phyloP scores from a whole-genome alignment of 2,329 filamentous ascomycete genomes.

The Fusarium staphyleae region DNA sequence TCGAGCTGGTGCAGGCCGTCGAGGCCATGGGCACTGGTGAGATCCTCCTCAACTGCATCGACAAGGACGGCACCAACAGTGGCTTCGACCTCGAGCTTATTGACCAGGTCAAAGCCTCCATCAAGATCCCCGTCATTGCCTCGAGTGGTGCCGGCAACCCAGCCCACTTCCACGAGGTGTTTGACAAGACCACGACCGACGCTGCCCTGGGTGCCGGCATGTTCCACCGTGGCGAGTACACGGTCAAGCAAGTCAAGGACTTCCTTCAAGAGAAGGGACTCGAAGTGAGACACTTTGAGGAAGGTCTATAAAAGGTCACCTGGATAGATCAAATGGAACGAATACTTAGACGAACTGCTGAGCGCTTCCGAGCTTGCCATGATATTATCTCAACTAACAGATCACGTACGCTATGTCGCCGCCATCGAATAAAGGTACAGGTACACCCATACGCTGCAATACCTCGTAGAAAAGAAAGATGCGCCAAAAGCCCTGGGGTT shows the following conservation, averaged over 20 bases:
- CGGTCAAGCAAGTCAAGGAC: slow-evolving; percentile 92
- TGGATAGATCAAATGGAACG: slow-evolving; percentile 16
- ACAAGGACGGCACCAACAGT: slow-evolving; percentile 92
- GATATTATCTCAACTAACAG: slow-evolving; percentile 23
- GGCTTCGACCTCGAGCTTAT: slow-evolving; percentile 96
- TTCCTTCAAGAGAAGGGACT: slow-evolving; percentile 74
- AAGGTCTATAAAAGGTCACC: slow-evolving; percentile 43
- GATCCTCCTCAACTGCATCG: slow-evolving; percentile 96
- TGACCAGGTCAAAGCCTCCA: slow-evolving; percentile 81
- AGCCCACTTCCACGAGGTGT: slow-evolving; percentile 89
- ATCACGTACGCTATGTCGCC: slow-evolving; percentile 9
- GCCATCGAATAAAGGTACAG: slow-evolving; percentile 13
- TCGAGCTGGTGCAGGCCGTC: slow-evolving; percentile 85
- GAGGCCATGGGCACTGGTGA: slow-evolving; percentile 96
- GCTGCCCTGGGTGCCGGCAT: slow-evolving; percentile 95
- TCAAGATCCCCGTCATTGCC: slow-evolving; percentile 93
- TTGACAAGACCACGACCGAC: slow-evolving; percentile 83
- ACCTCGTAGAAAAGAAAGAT: slow-evolving; percentile 20
- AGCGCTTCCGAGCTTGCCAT: slow-evolving; percentile 10
- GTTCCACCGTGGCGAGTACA: slow-evolving; percentile 96
- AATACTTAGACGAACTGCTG: slow-evolving; percentile 1
- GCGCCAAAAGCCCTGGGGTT: slow-evolving; percentile 22
- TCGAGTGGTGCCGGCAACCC: slow-evolving; percentile 91
- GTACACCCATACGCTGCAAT: slow-evolving; percentile 27
- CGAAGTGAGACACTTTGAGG: slow-evolving; percentile 80